phyloP scores from a whole-genome alignment of 2,329 filamentous ascomycete species.

The Aspergillus caelatus region DNA sequence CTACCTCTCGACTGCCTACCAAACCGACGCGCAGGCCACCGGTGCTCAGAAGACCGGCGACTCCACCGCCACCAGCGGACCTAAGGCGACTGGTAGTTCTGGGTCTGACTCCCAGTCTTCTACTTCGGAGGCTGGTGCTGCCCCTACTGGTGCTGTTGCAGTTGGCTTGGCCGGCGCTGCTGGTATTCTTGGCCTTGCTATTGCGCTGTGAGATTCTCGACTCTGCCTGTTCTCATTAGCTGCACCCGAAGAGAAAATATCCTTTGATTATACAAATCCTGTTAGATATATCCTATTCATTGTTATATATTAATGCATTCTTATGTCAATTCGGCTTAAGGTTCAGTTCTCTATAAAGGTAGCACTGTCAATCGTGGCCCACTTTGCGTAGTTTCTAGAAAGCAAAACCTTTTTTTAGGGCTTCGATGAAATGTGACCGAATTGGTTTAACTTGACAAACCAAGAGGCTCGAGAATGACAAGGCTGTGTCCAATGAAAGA shows the following conservation, averaged over 20 bases:
- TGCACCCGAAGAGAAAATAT: not conserved
- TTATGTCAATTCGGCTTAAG: not conserved
- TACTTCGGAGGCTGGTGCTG: slow-evolving; percentile 18
- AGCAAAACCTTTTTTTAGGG: not conserved
- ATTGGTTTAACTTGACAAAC: not conserved
- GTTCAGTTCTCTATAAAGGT: not conserved
- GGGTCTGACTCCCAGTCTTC: slow-evolving; percentile 7
- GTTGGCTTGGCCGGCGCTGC: slow-evolving; percentile 23
- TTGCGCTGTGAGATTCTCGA: slow-evolving; percentile 22
- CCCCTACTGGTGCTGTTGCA: slow-evolving; percentile 22
- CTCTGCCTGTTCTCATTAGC: not conserved
- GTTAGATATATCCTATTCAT: not conserved
- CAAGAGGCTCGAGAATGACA: not conserved
- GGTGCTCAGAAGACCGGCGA: not conserved
- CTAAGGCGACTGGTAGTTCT: slow-evolving; percentile 4
- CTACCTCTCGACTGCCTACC: slow-evolving; percentile 19
- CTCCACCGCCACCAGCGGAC: slow-evolving; percentile 1
- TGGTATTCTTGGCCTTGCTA: slow-evolving; percentile 25
- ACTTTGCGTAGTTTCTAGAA: not conserved
- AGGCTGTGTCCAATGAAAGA: not conserved
- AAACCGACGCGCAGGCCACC: slow-evolving; percentile 4
- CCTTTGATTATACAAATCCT: not conserved
- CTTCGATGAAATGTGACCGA: not conserved
- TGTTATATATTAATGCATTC: not conserved
- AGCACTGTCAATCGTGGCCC: not conserved